Evolutionary conservation across 1,139 yeast genomes (phyloP).

Genomic region (Magnusiomyces ingens): DNA sequence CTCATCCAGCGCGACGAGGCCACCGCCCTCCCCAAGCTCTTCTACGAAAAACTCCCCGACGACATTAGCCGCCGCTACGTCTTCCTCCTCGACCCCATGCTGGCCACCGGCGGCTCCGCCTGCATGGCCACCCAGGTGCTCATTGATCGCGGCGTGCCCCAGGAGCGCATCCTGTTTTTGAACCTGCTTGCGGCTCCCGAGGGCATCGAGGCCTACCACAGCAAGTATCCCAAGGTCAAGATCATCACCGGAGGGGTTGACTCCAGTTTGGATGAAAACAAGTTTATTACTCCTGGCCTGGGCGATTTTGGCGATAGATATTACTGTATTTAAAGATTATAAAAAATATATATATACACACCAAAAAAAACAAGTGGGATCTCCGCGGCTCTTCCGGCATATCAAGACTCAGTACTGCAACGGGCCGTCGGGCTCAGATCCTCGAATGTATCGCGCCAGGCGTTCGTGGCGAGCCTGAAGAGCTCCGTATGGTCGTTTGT

Average conservation of each 20-base stretch:
- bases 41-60: slow-evolving; percentile 87
- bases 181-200: slow-evolving; percentile 93
- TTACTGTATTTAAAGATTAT: slow-evolving; percentile 59
- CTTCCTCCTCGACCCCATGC: slow-evolving; percentile 88
- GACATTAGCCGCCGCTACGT: slow-evolving; percentile 86
- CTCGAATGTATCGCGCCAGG: too few species aligned
- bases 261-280: slow-evolving; percentile 72
- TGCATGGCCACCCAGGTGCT: slow-evolving; percentile 94
- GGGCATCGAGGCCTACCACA: slow-evolving; percentile 74
- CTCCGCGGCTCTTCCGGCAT: too few species aligned
- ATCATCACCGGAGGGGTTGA: slow-evolving; percentile 94
- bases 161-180: slow-evolving; percentile 79
- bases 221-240: slow-evolving; percentile 72
- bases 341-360: not conserved
- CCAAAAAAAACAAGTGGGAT: not conserved
- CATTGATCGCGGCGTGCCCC: slow-evolving; percentile 75
- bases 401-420: too few species aligned
- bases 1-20: slow-evolving; percentile 96
- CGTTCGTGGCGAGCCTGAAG: too few species aligned
- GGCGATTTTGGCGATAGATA: slow-evolving; percentile 98
- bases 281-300: slow-evolving; percentile 86
- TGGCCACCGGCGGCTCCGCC: slow-evolving; percentile 98
- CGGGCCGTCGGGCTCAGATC: too few species aligned
- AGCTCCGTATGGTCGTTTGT: too few species aligned
- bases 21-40: slow-evolving; percentile 51